Base-by-base conservation (phyloP, 2,329 filamentous ascomycete species). In the Fusarium torulosum region DNA sequence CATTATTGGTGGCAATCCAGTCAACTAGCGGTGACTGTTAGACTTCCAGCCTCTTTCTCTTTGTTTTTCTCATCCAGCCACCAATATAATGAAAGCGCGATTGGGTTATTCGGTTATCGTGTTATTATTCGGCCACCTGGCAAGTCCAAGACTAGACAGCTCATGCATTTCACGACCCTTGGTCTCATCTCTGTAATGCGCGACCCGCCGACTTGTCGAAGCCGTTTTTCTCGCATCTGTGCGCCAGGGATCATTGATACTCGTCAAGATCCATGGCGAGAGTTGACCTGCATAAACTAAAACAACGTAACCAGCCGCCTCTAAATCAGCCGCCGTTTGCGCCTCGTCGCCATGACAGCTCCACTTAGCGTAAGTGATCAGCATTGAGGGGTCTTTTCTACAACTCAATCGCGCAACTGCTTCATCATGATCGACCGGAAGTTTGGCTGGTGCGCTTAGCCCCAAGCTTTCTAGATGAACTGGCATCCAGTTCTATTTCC, bases 241-340 rank as follows among this genome's bases (percentile, higher is more conserved):
- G 15, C 46, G 46, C 53, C 47, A 47, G 47, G 58, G 53, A 53
- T 64, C 47, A 49, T 37, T 37, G 9, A 19, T n/a, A 37, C 17
- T 37, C 37, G 46, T 57, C 51, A 59, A 45, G 56, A 61, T 55
- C 35, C 35, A 37, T 37, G 35, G 45, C 46, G 41, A 47, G 33
- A 52, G 45, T 62, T 56, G 62, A 64, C 58, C 43, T 56, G 63
- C 58, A 60, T 58, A 49, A 53, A 63, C 61, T 69, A 66, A 42
- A 56, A 50, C 59, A 42, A 70, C 53, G 61, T 57, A 67, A 61
- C 59, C 63, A 63, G 53, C 57, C 59, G 68, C 53, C 49, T 72
- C 46, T 63, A 69, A 53, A 65, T 27, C 63, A 69, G 62, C 71
- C 69, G 71, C 71, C 69, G 71, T 72, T 73, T 72, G 69, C 71